Evolutionary conservation across 805 yeast species (phyloP).

Genomic region (Saitoella complicata): DNA sequence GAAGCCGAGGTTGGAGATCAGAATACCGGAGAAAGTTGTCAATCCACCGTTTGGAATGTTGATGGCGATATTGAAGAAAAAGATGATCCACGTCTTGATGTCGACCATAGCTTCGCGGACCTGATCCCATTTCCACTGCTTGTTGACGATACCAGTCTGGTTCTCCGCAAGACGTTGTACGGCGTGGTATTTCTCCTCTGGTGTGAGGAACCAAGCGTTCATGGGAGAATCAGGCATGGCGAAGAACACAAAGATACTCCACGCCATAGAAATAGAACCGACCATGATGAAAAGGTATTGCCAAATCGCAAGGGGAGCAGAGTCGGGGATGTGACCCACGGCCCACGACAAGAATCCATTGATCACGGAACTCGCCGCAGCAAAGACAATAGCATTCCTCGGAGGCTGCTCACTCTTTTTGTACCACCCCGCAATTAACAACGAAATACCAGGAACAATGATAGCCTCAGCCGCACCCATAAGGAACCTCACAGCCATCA

Average conservation of each 20-base stretch:
- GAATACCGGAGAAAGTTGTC: slow-evolving; percentile 30
- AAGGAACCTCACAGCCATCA: slow-evolving; percentile 27
- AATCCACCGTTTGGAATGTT: slow-evolving; percentile 41
- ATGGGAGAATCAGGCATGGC: slow-evolving; percentile 43
- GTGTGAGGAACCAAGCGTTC: slow-evolving; percentile 17
- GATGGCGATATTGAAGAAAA: slow-evolving; percentile 25
- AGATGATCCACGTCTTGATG: slow-evolving; percentile 31
- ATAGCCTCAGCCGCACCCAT: slow-evolving; percentile 32
- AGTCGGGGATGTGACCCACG: slow-evolving; percentile 26
- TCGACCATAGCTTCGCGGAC: slow-evolving; percentile 35
- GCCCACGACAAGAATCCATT: slow-evolving; percentile 23
- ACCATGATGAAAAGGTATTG: slow-evolving; percentile 39
- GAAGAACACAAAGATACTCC: slow-evolving; percentile 31
- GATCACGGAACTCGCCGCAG: slow-evolving; percentile 41
- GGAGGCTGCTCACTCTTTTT: slow-evolving; percentile 29
- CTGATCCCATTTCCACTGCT: slow-evolving; percentile 37
- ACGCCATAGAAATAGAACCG: slow-evolving; percentile 38
- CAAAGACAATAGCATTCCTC: slow-evolving; percentile 27
- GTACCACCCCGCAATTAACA: slow-evolving; percentile 45
- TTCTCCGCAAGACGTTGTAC: slow-evolving; percentile 37
- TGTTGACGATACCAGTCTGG: slow-evolving; percentile 43
- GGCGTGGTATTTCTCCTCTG: slow-evolving; percentile 29
- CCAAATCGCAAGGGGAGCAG: slow-evolving; percentile 26
- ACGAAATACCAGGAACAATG: slow-evolving; percentile 36
- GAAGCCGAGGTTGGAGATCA: slow-evolving; percentile 29